Base-by-base conservation (phyloP, 2,329 filamentous ascomycete species). In the Hypoxylon sp. region DNA sequence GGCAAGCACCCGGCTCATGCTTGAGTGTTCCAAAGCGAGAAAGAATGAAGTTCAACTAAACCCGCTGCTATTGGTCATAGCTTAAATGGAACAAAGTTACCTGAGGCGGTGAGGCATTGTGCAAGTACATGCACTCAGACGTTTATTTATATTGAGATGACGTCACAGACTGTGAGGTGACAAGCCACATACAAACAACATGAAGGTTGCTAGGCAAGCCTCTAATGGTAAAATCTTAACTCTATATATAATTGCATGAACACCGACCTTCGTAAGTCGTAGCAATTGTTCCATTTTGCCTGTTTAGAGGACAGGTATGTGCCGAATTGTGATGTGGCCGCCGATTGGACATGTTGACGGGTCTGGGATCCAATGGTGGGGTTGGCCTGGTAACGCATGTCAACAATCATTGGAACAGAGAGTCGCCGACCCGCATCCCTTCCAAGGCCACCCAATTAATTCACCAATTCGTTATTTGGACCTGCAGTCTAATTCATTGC, bases 381-480 rank as follows among this genome's bases (percentile, higher is more conserved):
- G 68, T 76, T 74, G 72, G 52, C 73, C 10, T 19, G 68, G 67
- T 69, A 75, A 76, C 75, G 35, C 17, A 58, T 58, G 27, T 76
- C 73, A 75, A 76, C 72, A 76, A 69, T 60, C 50, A 37, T 32
- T 57, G 47, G 21, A 29, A 57, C 55, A 39, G 42, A 56, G 47
- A 46, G 4, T 56, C 62, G 10, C 53, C 42, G 57, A 57, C 68
- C 68, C 65, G 63, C 72, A 59, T 68, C 58, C 56, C 62, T 57
- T 65, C 37, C 37, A 3, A 54, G 58, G 39, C 47, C 24, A 47
- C 15, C 70, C 67, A 70, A 70, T 65, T 65, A 65, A 31, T 52
- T 67, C 56, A 11, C 53, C 37, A 17, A 64, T 62, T 68, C 27
- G 35, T 52, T 51, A 63, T 55, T 65, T 65, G 31, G 32, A 65